These are phyloP conservation scores for Komagataella pseudopastoris DNA, from an alignment of 805 yeast species.

Conservation along the genomic window DNA sequence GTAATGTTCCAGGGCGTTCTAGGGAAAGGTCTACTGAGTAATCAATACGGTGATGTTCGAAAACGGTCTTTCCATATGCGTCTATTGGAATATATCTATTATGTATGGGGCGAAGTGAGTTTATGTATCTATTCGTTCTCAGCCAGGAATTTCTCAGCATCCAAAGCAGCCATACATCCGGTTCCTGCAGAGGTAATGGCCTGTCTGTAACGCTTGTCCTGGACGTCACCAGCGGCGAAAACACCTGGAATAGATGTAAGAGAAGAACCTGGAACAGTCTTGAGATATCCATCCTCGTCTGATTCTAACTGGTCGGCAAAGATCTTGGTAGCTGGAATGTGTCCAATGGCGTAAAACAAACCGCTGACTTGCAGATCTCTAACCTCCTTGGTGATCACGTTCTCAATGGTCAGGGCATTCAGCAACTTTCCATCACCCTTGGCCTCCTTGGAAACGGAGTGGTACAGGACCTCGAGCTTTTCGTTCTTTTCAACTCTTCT, in stretches of 20 bases:
- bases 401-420: constrained; percentile 46
- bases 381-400: constrained; percentile 59
- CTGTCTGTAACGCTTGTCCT: constrained; percentile 93
- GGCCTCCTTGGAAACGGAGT: constrained; percentile 78
- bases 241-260: constrained; percentile 80
- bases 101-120: background rate
- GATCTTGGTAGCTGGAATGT: constrained; percentile 84
- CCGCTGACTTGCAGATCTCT: constrained; percentile 73
- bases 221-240: constrained; percentile 98
- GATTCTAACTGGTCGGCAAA: constrained; percentile 68
- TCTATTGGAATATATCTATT: background rate
- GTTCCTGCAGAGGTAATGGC: constrained; percentile 99
- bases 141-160: constrained; percentile 74
- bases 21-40: too few relatives aligned
- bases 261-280: constrained; percentile 83
- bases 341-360: constrained; percentile 96
- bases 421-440: constrained; percentile 88
- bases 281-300: constrained; percentile 80
- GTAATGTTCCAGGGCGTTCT: too few relatives aligned
- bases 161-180: constrained; percentile 99
- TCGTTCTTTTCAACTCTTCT: constrained; percentile 76
- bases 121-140: constrained; percentile 2
- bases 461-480: constrained; percentile 82
- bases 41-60: background rate
- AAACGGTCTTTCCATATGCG: background rate